phyloP scores from a whole-genome alignment of 768 basidiomycete species.

The Pisolithus microcarpus region DNA sequence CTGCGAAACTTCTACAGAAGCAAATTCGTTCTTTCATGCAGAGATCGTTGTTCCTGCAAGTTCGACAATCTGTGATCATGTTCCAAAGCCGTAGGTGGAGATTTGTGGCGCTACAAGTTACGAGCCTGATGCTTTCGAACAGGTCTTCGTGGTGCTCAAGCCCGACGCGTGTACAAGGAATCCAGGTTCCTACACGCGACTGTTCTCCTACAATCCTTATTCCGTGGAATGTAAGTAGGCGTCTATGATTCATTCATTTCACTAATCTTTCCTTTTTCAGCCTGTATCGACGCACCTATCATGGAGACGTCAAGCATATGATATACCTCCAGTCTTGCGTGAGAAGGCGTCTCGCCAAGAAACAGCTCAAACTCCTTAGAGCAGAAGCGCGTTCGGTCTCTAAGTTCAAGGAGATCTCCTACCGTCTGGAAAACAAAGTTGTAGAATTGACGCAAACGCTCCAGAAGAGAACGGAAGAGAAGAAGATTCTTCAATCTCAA shows the following conservation, averaged over 20 bases:
- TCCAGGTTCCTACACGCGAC: conserved; percentile 56
- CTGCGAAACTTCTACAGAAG: conserved; percentile 72
- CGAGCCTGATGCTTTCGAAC: conserved; percentile 7
- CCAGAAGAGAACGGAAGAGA: conserved; percentile 85
- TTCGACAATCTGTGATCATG: conserved; percentile 53
- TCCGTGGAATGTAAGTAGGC: conserved; percentile 77
- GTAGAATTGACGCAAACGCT: conserved; percentile 94
- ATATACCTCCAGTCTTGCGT: conserved; percentile 88
- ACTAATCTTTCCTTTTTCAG: conserved; percentile 27
- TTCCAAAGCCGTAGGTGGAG: conserved; percentile 77
- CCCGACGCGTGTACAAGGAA: conserved; percentile 53
- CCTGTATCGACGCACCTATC: conserved; percentile 46
- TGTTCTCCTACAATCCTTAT: conserved; percentile 67
- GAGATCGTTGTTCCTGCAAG: conserved; percentile 58
- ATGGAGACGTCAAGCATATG: conserved; percentile 60
- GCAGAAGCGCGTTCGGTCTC: conserved; percentile 94
- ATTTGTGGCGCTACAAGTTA: not conserved
- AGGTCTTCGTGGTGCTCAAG: conserved; percentile 73
- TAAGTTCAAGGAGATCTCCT: conserved; percentile 98
- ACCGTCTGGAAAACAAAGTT: conserved; percentile 97
- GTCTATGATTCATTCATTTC: not conserved
- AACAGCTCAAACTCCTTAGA: conserved; percentile 75
- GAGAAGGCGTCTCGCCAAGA: conserved; percentile 80
- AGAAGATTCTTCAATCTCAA: conserved; percentile 75
- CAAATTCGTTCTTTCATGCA: conserved; percentile 67